phyloP scores from a whole-genome alignment of 2,329 filamentous ascomycete species.

The Xylaria sp. region DNA sequence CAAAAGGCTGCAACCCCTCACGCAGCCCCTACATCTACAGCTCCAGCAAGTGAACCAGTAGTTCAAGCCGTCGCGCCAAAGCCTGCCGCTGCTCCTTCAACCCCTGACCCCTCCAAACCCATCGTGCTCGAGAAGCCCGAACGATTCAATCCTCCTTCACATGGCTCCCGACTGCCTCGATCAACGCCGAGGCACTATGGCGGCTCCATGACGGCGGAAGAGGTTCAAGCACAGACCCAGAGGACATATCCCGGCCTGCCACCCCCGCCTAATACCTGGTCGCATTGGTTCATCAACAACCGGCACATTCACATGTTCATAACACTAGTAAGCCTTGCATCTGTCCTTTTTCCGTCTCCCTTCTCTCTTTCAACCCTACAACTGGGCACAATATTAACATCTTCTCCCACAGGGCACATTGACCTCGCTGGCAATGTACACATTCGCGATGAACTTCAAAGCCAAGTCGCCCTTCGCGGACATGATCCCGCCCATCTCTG shows the following conservation, averaged over 20 bases:
- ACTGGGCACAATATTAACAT: conserved; percentile 13
- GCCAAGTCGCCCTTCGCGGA: conserved; percentile 82
- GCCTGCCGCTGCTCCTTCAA: conserved; percentile 29
- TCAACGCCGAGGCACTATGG: conserved; percentile 76
- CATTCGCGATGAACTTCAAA: conserved; percentile 82
- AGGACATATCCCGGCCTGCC: conserved; percentile 90
- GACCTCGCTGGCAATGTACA: conserved; percentile 74
- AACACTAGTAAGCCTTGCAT: conserved; percentile 72
- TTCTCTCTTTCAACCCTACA: not conserved
- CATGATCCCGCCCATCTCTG: conserved; percentile 77
- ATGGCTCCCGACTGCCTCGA: conserved; percentile 74
- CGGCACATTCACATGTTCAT: conserved; percentile 82
- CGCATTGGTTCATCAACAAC: conserved; percentile 86
- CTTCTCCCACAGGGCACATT: conserved; percentile 68
- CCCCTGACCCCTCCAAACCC: conserved; percentile 60
- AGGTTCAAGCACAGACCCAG: conserved; percentile 72
- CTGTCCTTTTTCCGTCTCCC: not conserved
- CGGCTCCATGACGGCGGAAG: conserved; percentile 72
- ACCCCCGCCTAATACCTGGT: conserved; percentile 82
- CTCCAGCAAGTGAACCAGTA: conserved; percentile 22
- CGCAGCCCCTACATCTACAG: not conserved
- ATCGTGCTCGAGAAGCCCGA: conserved; percentile 85
- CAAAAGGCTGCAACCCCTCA: conserved; percentile 1
- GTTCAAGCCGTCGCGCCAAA: conserved; percentile 30
- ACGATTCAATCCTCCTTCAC: conserved; percentile 92